These are phyloP conservation scores for Aspergillus sclerotiicarbonarius DNA, from an alignment of 495 filamentous ascomycete species.

Conservation along the genomic window DNA sequence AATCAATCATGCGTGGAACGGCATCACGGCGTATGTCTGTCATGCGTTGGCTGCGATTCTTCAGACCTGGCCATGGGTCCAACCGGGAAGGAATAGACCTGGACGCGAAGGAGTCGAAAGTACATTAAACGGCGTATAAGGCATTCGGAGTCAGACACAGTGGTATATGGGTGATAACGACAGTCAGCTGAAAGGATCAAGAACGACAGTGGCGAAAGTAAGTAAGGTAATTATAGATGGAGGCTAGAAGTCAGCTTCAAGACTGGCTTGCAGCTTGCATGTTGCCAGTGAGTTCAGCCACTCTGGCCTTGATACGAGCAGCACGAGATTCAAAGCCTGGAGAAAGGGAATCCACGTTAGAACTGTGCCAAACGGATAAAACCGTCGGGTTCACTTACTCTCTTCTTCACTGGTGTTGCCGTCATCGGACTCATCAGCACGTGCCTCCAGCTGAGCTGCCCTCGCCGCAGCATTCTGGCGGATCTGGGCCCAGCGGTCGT, in stretches of 20 bases:
- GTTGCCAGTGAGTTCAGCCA: constrained; percentile 88
- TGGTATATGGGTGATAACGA: constrained; percentile 4
- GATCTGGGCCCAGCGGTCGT: constrained; percentile 92
- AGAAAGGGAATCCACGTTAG: constrained; percentile 21
- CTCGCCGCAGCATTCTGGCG: constrained; percentile 88
- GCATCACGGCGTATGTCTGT: constrained; percentile 14
- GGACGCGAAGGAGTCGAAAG: neutral
- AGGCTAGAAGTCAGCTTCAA: neutral
- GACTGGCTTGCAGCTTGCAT: constrained; percentile 54
- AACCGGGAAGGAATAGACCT: neutral
- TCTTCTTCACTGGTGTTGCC: constrained; percentile 93
- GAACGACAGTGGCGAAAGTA: neutral
- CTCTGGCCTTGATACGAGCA: constrained; percentile 94
- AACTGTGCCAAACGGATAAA: neutral
- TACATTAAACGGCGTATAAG: constrained; percentile 4
- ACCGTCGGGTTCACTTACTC: constrained; percentile 59
- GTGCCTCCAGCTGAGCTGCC: constrained; percentile 56
- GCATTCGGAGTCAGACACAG: neutral
- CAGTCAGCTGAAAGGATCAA: neutral
- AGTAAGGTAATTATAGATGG: neutral
- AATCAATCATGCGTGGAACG: constrained; percentile 6
- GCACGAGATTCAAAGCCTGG: constrained; percentile 92
- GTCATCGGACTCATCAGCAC: constrained; percentile 63
- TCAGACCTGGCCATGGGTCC: neutral
- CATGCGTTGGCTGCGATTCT: constrained; percentile 5